Base-by-base conservation (phyloP, 148 eudicot species). In the Gaultheria prostrata region DNA sequence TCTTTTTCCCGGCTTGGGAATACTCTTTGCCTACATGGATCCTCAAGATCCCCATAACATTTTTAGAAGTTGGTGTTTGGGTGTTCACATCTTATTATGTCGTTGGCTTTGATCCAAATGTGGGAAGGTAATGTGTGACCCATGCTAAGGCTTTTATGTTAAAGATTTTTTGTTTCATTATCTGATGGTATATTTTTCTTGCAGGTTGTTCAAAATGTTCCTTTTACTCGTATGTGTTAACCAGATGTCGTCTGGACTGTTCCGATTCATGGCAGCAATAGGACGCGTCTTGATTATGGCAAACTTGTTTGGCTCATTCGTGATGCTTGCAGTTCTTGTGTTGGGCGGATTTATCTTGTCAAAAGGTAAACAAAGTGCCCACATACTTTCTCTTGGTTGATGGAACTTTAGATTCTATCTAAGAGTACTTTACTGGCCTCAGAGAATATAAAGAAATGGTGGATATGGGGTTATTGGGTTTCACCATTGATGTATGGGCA, bases 1-100 rank as follows among this genome's bases (percentile, higher is more conserved):
- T 89, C 50, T 95, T 95, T 82, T 95, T 87, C 56, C 97, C 98
- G 0, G 73, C 95, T 1, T 95, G 97, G 97, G 87, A 91, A 18
- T 89, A 84, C 56, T 81, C 89, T 26, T 72, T 86, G 18, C 86
- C 90, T 8, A 54, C 84, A 15, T 85, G 87, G 87, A 51, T 89
- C 32, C 83, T 89, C 65, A 89, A 86, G 45, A 77, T 89, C 69
- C 90, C 90, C 0, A 59, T 85, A 9, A 72, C 89, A 35, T 63
- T 84, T 13, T 4, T 85, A 30, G 90, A 89, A 86, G 87, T 83
- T 72, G 82, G 49, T 77, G 35, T 85, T 46, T 86, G 88, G 90
- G 78, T 79, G 13, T 82, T 77, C 39, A 1, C 80, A 28, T 80
- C 89, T 39, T 89, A 89, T 51, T 89, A 86, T 59, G 89, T 78